phyloP scores from a whole-genome alignment of 2,329 filamentous ascomycete genomes.

The Microdochium bolleyi region DNA sequence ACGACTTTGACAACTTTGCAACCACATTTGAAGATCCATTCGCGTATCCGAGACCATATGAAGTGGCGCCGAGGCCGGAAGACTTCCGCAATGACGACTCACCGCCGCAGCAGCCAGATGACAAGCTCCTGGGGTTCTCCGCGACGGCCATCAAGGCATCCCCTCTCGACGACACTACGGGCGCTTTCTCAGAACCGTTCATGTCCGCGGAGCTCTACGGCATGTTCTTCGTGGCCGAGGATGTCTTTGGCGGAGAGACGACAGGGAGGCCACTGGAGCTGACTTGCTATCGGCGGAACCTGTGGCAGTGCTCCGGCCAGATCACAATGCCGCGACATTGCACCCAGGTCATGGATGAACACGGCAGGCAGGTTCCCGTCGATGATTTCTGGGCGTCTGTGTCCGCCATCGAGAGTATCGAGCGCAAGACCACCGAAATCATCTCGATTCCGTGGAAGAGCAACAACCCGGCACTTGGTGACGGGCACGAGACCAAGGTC shows the following conservation, averaged over 20 bases:
- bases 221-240: slow-evolving; percentile 84
- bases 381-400: slow-evolving; percentile 75
- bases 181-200: slow-evolving; percentile 53
- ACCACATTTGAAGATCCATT: slow-evolving; percentile 61
- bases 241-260: slow-evolving; percentile 59
- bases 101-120: slow-evolving; percentile 51
- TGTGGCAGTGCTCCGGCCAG: slow-evolving; percentile 90
- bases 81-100: slow-evolving; percentile 33
- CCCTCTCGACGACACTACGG: slow-evolving; percentile 55
- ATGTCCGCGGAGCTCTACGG: slow-evolving; percentile 73
- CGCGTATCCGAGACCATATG: slow-evolving; percentile 45
- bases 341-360: slow-evolving; percentile 62
- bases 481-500: slow-evolving; percentile 37
- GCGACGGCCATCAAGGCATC: slow-evolving; percentile 51
- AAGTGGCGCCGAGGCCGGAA: slow-evolving; percentile 33
- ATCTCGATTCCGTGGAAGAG: slow-evolving; percentile 96
- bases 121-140: slow-evolving; percentile 70
- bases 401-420: slow-evolving; percentile 82
- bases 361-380: slow-evolving; percentile 69
- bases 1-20: slow-evolving; percentile 53
- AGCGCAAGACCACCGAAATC: slow-evolving; percentile 86
- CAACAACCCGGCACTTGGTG: slow-evolving; percentile 44
- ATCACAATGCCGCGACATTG: slow-evolving; percentile 69
- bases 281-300: slow-evolving; percentile 89
- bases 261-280: slow-evolving; percentile 62